A percentile compares a stretch with the other conserved stretches of the same genome.
Evolutionary conservation across 306 rosid genomes (phyloP).

Genomic region (Phaseolus lunatus): DNA sequence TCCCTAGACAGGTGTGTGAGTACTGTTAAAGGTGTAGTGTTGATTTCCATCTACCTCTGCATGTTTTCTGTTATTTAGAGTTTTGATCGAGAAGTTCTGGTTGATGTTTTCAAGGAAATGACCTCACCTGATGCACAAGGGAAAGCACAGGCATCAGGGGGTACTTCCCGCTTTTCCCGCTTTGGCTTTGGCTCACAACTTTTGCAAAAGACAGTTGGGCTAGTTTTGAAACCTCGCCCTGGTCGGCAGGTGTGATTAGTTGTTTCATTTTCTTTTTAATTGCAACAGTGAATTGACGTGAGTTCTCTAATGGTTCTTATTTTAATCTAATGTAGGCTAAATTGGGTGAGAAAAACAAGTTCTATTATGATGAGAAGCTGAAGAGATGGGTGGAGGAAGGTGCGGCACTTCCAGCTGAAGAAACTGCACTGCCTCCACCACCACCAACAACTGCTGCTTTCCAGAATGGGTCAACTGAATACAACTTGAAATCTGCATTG

Average conservation of each 20-base stretch:
- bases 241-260: conserved; percentile 68
- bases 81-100: conserved; percentile 44
- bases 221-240: conserved; percentile 76
- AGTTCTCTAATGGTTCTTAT: conserved; percentile 38
- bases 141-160: conserved; percentile 63
- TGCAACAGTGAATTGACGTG: conserved; percentile 27
- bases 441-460: conserved; percentile 77
- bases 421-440: conserved; percentile 78
- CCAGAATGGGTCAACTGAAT: conserved; percentile 76
- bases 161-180: conserved; percentile 73
- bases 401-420: conserved; percentile 77
- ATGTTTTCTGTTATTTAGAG: conserved; percentile 22
- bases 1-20: conserved; percentile 76
- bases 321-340: conserved; percentile 70
- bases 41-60: conserved; percentile 29
- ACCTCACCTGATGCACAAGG: conserved; percentile 62
- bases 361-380: conserved; percentile 87
- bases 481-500: conserved; percentile 74
- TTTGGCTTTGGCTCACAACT: conserved; percentile 85
- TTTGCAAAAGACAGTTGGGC: conserved; percentile 79
- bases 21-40: conserved; percentile 28
- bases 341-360: conserved; percentile 85
- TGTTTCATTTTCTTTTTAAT: conserved; percentile 15
- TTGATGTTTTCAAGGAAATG: conserved; percentile 60
- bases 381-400: conserved; percentile 97